Evolutionary conservation across 202 grass and related monocot species (phyloP).

Genomic region (Cymbopogon flexuosus): DNA sequence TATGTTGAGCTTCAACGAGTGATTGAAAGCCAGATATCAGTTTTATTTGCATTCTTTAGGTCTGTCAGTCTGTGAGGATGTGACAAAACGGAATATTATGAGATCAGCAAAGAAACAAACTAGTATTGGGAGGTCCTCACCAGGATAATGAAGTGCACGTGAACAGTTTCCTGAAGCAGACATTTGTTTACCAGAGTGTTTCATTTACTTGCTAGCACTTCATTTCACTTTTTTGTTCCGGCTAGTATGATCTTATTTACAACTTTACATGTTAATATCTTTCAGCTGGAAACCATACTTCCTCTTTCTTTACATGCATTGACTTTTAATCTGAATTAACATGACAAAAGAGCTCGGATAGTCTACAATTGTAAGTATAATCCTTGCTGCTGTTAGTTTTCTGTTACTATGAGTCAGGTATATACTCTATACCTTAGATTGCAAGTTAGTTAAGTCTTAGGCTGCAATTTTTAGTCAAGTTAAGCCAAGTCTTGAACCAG

Average conservation of each 20-base stretch:
- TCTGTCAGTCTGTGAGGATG: neutral
- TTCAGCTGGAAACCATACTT: slow-evolving; percentile 24
- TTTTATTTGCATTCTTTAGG: slow-evolving; percentile 11
- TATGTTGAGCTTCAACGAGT: slow-evolving; percentile 21
- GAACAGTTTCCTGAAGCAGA: slow-evolving; percentile 19
- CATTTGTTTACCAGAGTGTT: slow-evolving; percentile 22
- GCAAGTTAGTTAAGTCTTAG: neutral
- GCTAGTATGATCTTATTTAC: slow-evolving; percentile 21
- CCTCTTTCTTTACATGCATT: slow-evolving; percentile 28
- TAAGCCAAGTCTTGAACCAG: neutral
- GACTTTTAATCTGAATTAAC: neutral
- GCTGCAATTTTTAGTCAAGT: neutral
- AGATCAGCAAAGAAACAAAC: slow-evolving; percentile 1
- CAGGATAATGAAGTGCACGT: slow-evolving; percentile 17
- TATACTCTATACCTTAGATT: no score
- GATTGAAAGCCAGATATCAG: slow-evolving; percentile 22
- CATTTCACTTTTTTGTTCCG: slow-evolving; percentile 28
- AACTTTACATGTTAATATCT: slow-evolving; percentile 17
- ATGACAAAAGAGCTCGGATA: neutral
- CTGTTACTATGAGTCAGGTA: no score
- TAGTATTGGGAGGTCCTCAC: neutral
- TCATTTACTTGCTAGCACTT: slow-evolving; percentile 38
- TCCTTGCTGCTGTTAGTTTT: no score
- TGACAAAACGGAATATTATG: neutral
- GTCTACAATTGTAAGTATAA: no score